Base-by-base conservation (phyloP, 306 rosid species). In the Quercus gilva region DNA sequence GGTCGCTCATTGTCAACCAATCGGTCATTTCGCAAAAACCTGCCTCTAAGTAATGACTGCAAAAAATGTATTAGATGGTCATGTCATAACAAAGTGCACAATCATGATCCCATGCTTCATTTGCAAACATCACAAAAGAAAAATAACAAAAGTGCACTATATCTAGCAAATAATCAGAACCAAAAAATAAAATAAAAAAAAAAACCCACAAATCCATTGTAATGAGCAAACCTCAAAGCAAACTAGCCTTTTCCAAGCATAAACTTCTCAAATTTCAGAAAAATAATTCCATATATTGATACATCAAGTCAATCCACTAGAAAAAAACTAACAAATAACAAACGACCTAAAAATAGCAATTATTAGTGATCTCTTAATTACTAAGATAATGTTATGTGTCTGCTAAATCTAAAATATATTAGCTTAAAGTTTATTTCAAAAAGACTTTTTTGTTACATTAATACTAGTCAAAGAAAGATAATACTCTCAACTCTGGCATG, bases 11-110 rank as follows among this genome's bases (percentile, higher is more conserved):
- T 87, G 77, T 80, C 94, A 78, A 84, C 23, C 37, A 84, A 65
- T 81, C 94, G 92, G 84, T 85, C 92, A 87, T 93, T 90, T 86
- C 98, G 90, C 90, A 96, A 85, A 85, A 96, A 95, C 84, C 98
- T 88, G 68, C 99, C 97, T 87, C 94, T 90, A 73, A 95, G 99
- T 79, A 95, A 85, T 72, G 99, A 90, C 99, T 95, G 94, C 76
- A 79, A 83, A 78, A 69, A 60, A 75, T 71, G 74, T 49, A 74
- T 78, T 52, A 51, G 18, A 75, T 79, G 71, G 59, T 60, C 71
- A 65, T 64, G 21, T 57, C 37, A 21, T 14, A 56, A 28, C 7
- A 41, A 49, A 41, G 7, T 28, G 35, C 25, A 18, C 13, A 18
- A 68, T 51, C 20, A 23, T 2, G 4, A 61, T 70, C n/a, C 26